A percentile compares a stretch with the other conserved stretches of the same genome.
phyloP scores from a whole-genome alignment of 768 basidiomycete species.

The Tremella mesenterica region DNA sequence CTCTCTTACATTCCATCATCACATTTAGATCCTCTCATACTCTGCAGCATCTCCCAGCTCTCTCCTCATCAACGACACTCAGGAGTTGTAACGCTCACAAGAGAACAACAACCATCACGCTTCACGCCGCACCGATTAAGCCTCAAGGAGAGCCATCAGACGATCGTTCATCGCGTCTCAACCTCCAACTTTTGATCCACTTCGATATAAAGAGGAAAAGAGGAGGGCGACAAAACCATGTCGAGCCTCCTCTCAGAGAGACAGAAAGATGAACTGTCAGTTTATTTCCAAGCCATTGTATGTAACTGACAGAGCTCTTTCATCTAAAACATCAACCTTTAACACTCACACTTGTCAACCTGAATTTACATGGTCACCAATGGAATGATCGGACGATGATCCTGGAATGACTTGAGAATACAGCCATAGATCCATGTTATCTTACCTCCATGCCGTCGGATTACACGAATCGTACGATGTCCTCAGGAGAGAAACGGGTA shows the following conservation, averaged over 20 bases:
- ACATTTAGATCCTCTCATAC: too few relatives aligned
- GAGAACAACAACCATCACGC: too few relatives aligned
- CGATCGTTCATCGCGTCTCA: neutral
- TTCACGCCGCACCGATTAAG: too few relatives aligned
- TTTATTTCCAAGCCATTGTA: neutral
- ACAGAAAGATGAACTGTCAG: constrained; percentile 44
- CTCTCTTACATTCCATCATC: too few relatives aligned
- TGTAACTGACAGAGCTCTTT: neutral
- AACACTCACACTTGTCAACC: neutral
- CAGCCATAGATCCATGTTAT: constrained; percentile 41
- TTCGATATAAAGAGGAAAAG: too few relatives aligned
- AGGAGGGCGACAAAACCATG: constrained; percentile 16
- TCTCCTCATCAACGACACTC: too few relatives aligned
- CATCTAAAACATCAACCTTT: neutral
- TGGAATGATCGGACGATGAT: neutral
- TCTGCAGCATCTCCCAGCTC: too few relatives aligned
- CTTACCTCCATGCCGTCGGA: constrained; percentile 36
- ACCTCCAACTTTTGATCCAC: neutral
- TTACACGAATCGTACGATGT: constrained; percentile 37
- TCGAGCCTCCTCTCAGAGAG: constrained; percentile 42
- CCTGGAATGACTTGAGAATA: neutral
- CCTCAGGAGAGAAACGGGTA: constrained; percentile 40
- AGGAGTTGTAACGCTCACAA: too few relatives aligned
- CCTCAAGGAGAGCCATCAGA: too few relatives aligned
- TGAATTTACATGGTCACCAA: neutral